These are phyloP conservation scores for Elsinoe australis DNA, from an alignment of 2,329 filamentous ascomycete species.

Conservation along the genomic window DNA sequence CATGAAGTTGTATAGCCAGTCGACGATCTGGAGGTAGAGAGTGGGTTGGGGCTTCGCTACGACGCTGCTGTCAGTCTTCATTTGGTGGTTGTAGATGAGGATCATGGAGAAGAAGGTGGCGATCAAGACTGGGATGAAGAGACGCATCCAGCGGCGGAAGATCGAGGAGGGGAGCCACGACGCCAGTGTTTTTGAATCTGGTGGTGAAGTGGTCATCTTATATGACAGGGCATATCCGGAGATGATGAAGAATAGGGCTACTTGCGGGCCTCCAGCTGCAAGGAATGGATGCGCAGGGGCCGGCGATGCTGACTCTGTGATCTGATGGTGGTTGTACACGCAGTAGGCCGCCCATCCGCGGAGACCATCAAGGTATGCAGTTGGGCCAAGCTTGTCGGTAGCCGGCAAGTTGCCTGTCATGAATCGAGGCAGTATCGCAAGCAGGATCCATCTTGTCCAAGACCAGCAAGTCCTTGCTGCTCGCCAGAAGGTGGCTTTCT, in stretches of 20 bases:
- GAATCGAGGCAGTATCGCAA: no score
- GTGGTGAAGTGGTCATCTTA: constrained; percentile 24
- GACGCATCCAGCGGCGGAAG: constrained; percentile 23
- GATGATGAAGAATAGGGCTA: constrained; percentile 56
- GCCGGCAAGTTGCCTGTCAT: no score
- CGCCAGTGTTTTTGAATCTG: constrained; percentile 24
- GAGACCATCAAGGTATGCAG: no score
- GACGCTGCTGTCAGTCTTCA: neutral
- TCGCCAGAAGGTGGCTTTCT: no score
- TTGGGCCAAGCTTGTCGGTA: no score
- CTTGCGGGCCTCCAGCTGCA: constrained; percentile 45
- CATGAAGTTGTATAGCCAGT: neutral
- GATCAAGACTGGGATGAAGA: constrained; percentile 23
- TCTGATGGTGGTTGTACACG: no score
- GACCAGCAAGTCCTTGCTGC: no score
- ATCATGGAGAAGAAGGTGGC: constrained; percentile 17
- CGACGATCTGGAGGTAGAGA: no score
- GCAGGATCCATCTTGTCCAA: no score
- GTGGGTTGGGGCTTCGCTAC: neutral
- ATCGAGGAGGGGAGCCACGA: constrained; percentile 21
- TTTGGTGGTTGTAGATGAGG: neutral
- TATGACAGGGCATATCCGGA: constrained; percentile 55
- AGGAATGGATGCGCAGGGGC: no score
- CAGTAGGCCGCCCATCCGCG: no score
- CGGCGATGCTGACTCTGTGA: no score